phyloP scores from a whole-genome alignment of 2,329 filamentous ascomycete genomes.

The Penicillium sp. region DNA sequence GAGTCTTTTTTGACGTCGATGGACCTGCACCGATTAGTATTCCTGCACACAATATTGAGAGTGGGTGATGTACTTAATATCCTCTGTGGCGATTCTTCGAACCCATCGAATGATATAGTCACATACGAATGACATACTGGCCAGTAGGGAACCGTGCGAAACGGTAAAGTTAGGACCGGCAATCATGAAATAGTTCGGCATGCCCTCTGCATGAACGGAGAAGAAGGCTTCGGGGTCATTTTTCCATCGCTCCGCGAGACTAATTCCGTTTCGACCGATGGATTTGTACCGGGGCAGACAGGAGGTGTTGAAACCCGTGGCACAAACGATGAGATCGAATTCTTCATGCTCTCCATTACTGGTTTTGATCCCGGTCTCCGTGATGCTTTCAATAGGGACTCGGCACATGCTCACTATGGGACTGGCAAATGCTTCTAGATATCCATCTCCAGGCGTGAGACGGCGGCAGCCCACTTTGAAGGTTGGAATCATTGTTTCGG shows the following conservation, averaged over 20 bases:
- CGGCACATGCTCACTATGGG: constrained; percentile 21
- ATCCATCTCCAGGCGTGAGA: constrained; percentile 4
- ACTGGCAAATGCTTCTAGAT: constrained; percentile 9
- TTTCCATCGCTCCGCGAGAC: constrained; percentile 20
- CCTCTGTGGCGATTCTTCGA: constrained; percentile 30
- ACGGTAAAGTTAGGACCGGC: constrained; percentile 2
- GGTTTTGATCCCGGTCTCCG: constrained; percentile 17
- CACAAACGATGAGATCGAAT: constrained; percentile 33
- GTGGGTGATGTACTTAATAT: constrained; percentile 24
- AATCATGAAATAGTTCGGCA: constrained; percentile 27
- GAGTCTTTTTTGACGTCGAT: constrained; percentile 24
- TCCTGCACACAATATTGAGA: background rate
- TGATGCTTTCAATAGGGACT: constrained; percentile 21
- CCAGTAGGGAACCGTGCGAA: background rate
- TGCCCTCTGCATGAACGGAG: constrained; percentile 12
- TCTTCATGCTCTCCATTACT: constrained; percentile 16
- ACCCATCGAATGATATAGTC: constrained; percentile 29
- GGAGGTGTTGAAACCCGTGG: constrained; percentile 40
- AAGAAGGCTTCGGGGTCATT: constrained; percentile 22
- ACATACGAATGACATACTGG: constrained; percentile 17
- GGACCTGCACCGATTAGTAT: constrained; percentile 8
- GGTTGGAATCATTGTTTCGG: background rate
- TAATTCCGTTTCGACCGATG: constrained; percentile 24
- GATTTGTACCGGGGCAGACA: constrained; percentile 35
- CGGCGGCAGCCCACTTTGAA: constrained; percentile 4